Base-by-base conservation (phyloP, 441 rosid species). In the Flueggea neowawraea region DNA sequence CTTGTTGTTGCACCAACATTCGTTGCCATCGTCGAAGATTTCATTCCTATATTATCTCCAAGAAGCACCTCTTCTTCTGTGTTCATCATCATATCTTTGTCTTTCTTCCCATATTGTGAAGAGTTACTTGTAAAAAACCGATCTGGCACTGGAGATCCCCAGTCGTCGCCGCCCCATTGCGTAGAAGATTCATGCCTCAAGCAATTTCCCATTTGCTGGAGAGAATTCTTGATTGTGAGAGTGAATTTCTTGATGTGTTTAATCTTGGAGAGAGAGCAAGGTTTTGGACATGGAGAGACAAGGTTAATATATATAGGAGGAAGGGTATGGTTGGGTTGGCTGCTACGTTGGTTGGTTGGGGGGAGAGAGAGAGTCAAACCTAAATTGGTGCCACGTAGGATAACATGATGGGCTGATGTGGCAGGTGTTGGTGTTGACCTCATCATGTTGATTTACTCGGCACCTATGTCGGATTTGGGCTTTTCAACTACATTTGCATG, bases 141-240 rank as follows among this genome's bases (percentile, higher is more conserved):
- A 31, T 47, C 62, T 6, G 52, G 36, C 33, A 7, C 54, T 43
- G 58, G 28, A 0, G 74, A 12, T 2, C 57, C 74, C 91, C 86
- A 81, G 64, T 82, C 82, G 6, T 85, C 86, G 53, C 91, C 85
- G 55, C 79, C 84, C 88, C 83, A 79, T 36, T 71, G 77, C 66
- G 66, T 36, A 31, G 73, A 51, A 16, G 83, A 74, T 48, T 73
- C 71, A 54, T 50, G 82, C 55, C 68, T 16, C 33, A 85, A 12
- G 72, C 91, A 85, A 61, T 85, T 85, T 11, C 88, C 91, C 91
- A 86, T 85, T 41, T 53, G 2, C 6, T 39, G 4, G 2, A 0
- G 8, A 13, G 0, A 4, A 16, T 54, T 6, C 39, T 6, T 12
- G 16, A 36, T 2, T 28, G 2, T 31, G 49, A 16, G 44, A 14